Evolutionary conservation across 2,329 filamentous ascomycete genomes (phyloP), one percentile per base, ranked within the genome.

Genomic region (Penicillium sp.): DNA sequence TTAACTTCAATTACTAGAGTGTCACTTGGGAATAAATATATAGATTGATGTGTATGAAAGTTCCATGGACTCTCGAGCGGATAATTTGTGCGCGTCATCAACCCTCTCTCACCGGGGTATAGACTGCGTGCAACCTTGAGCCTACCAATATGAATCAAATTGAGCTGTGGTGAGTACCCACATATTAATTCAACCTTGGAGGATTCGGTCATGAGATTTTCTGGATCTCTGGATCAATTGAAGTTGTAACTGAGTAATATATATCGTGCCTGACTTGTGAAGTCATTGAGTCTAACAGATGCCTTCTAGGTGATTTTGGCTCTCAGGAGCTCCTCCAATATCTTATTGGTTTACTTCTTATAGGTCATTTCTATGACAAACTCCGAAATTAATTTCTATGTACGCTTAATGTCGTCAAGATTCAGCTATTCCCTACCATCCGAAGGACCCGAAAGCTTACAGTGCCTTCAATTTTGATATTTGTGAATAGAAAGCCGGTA

Each of bases 21-120:
- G n/a, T 16, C 13, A 45, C 29, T 2, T 22, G 14, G 18, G 9
- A 14, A 26, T 26, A 1, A 11, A 43, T 26, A 43, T 26, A 9
- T 24, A 47, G 8, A 1, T 6, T n/a, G 16, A 13, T 20, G 29
- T 20, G 14, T 20, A 29, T 20, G n/a, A 7, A 46, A n/a, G 18
- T 11, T 16, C 14, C 14, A 16, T 34, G 5, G 7, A 45, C 43
- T 32, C 43, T 16, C 7, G 9, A 4, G 32, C 44, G 10, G 16
- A 24, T 14, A 29, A 45, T 14, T 59, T 58, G 62, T 63, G 63
- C 61, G 60, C 63, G 63, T 66, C 63, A 66, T 66, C 35, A 59
- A 66, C 40, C 13, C 16, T 9, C 24, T 5, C 8, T 50, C 14
- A 35, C 8, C 24, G 4, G 13, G 16, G 7, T 34, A 46, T 37